A percentile compares a stretch with the other conserved stretches of the same genome.
phyloP scores from a whole-genome alignment of 768 basidiomycete genomes.

The Pisolithus microcarpus region DNA sequence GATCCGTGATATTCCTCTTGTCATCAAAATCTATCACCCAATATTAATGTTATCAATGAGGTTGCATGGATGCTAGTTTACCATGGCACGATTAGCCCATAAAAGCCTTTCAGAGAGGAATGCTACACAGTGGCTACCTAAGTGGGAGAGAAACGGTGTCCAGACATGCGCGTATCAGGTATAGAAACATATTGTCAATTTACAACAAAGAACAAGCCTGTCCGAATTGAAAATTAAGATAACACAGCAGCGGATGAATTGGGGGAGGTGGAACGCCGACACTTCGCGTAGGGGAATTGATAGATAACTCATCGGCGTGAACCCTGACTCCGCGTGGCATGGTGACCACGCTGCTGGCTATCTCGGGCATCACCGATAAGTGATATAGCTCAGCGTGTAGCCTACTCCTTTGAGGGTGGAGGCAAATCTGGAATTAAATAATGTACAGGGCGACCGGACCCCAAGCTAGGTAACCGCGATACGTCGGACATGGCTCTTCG shows the following conservation, averaged over 20 bases:
- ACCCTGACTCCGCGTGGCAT: neutral
- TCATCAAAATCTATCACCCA: neutral
- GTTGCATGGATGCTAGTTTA: neutral
- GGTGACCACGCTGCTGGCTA: neutral
- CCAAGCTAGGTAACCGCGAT: constrained; percentile 40
- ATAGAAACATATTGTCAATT: neutral
- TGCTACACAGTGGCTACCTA: neutral
- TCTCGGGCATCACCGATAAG: neutral
- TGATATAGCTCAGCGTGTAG: neutral
- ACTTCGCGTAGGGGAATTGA: neutral
- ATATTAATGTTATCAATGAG: neutral
- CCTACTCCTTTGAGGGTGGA: constrained; percentile 23
- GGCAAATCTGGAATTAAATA: constrained; percentile 59
- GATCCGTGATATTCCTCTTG: no score
- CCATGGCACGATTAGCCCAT: no score
- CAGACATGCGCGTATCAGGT: neutral
- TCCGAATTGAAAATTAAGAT: constrained; percentile 10
- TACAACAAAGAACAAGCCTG: neutral
- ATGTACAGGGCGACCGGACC: constrained; percentile 41
- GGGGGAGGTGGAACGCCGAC: neutral
- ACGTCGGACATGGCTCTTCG: constrained; percentile 18
- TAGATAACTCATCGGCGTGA: neutral
- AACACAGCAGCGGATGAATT: constrained; percentile 2
- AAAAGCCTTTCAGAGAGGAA: neutral
- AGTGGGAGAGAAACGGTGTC: neutral